Conservation (phyloP, 2,329 filamentous ascomycete genomes). For the Ophiocordyceps camponoti-floridani region DNA sequence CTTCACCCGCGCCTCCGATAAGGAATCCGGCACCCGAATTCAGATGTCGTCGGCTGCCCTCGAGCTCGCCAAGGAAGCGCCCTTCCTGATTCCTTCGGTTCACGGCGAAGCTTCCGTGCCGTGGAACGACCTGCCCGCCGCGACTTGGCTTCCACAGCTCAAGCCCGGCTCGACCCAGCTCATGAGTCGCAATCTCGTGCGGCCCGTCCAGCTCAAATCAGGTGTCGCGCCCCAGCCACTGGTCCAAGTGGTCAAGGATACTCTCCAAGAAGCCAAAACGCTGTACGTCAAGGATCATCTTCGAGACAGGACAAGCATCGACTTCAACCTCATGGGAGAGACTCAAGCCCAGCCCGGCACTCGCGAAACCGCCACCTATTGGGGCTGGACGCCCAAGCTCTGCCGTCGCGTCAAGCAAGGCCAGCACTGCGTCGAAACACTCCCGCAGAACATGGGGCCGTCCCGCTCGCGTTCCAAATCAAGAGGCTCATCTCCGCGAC, state of each 20-base stretch:
- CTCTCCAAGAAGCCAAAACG: conserved; percentile 51
- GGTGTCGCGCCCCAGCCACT: conserved; percentile 52
- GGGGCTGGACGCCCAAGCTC: conserved; percentile 70
- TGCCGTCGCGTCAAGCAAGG: conserved; percentile 63
- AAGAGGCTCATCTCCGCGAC: conserved; percentile 12
- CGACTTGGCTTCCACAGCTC: conserved; percentile 64
- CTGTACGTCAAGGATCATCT: conserved; percentile 41
- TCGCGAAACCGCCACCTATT: conserved; percentile 30
- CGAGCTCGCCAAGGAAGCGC: conserved; percentile 34
- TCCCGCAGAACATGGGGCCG: neutral
- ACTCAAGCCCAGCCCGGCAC: conserved; percentile 36
- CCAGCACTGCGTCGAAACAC: conserved; percentile 7
- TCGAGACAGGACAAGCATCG: conserved; percentile 30
- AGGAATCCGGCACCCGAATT: conserved; percentile 5
- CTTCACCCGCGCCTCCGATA: conserved; percentile 22
- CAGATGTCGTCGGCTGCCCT: conserved; percentile 9
- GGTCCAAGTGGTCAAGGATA: conserved; percentile 46
- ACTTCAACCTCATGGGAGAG: conserved; percentile 64
- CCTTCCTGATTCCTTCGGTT: conserved; percentile 54
- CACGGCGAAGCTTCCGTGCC: conserved; percentile 59
- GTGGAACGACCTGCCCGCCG: conserved; percentile 71
- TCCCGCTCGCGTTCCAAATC: conserved; percentile 14
- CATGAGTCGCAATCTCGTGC: conserved; percentile 53
- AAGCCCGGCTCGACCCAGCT: conserved; percentile 57
- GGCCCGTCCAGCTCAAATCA: conserved; percentile 50